A percentile compares a stretch with the other conserved stretches of the same genome.
These are phyloP conservation scores for Scenedesmus sp. DNA, from an alignment of 163 green algal species.

Conservation along the genomic window DNA sequence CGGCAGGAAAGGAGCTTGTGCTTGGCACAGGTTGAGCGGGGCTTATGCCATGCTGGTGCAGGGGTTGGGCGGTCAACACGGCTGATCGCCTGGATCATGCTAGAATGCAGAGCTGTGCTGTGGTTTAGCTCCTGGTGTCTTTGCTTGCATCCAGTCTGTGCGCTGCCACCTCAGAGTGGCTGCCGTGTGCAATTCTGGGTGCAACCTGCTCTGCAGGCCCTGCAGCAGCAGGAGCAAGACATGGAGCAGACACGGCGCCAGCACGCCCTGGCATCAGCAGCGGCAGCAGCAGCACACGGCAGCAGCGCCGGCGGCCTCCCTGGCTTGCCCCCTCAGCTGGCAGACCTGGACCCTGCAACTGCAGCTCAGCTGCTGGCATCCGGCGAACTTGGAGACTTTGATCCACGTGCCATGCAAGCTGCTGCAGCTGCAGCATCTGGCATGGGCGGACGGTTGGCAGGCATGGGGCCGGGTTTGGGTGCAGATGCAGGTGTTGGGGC, in stretches of 20 bases:
- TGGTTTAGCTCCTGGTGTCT: background rate
- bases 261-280: constrained; percentile 31
- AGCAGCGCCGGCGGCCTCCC: background rate
- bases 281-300: constrained; percentile 4
- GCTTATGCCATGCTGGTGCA: too few species aligned
- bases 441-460: background rate
- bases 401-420: background rate
- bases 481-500: background rate
- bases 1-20: constrained; percentile 74
- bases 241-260: constrained; percentile 26
- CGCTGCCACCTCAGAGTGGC: too few species aligned
- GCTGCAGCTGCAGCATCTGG: background rate
- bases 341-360: background rate
- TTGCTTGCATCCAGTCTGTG: background rate
- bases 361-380: constrained; percentile 7
- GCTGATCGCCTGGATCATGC: too few species aligned
- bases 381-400: background rate
- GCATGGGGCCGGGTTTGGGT: background rate
- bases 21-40: background rate
- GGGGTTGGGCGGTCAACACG: too few species aligned
- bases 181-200: too few species aligned
- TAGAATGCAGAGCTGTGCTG: background rate
- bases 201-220: background rate
- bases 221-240: constrained; percentile 45
- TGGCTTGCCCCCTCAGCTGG: background rate